Conservation (phyloP, 805 yeast species). For the Pachysolen tannophilus region DNA sequence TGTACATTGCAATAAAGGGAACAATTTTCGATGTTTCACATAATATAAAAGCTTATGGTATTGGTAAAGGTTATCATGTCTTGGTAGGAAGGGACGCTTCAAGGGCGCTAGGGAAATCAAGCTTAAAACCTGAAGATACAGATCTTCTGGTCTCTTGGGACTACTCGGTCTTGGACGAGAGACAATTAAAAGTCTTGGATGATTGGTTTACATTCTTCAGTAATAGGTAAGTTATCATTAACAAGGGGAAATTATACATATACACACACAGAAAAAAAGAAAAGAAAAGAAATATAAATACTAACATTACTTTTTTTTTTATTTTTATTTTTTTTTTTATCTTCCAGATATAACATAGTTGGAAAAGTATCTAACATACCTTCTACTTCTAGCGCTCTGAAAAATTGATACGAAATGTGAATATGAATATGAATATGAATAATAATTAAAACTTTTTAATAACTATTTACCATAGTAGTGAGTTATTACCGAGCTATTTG, state of each 20-base stretch:
- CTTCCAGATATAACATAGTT: constrained; percentile 32
- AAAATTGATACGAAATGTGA: too few species aligned
- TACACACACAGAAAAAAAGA: neutral
- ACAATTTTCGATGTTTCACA: constrained; percentile 69
- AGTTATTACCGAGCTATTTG: too few species aligned
- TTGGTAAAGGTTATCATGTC: constrained; percentile 63
- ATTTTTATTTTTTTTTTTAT: too few species aligned
- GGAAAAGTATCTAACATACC: constrained; percentile 27
- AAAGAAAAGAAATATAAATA: neutral
- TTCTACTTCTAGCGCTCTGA: too few species aligned
- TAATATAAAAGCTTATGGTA: constrained; percentile 65
- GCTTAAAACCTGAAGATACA: constrained; percentile 46
- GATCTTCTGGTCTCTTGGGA: constrained; percentile 35
- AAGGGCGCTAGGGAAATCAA: constrained; percentile 66
- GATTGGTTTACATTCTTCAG: constrained; percentile 69
- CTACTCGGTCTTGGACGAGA: constrained; percentile 43
- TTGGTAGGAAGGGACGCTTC: constrained; percentile 75
- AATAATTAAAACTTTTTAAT: too few species aligned
- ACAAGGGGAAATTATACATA: constrained; percentile 12
- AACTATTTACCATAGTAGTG: too few species aligned
- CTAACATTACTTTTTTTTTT: too few species aligned
- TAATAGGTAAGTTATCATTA: constrained; percentile 24
- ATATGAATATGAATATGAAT: too few species aligned
- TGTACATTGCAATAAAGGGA: constrained; percentile 74
- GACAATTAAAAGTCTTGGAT: constrained; percentile 52